phyloP scores from a whole-genome alignment of 2,329 filamentous ascomycete species.

The Moelleriella libera region DNA sequence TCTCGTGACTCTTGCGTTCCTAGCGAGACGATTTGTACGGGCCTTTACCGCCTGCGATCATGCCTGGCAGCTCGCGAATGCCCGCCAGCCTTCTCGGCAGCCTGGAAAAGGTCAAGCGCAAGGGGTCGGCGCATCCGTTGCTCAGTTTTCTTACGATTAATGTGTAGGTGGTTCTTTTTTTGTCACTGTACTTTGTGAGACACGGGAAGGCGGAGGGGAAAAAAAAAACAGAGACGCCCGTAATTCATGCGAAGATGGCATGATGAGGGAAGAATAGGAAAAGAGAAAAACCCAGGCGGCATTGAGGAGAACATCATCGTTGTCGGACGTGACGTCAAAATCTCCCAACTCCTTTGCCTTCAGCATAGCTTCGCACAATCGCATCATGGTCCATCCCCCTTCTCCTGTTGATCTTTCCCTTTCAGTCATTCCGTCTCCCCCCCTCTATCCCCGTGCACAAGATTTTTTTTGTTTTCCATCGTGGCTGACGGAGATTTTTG shows the following conservation, averaged over 20 bases:
- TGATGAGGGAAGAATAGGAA: background rate
- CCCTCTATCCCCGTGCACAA: background rate
- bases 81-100: conserved; percentile 57
- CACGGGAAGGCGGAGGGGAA: background rate
- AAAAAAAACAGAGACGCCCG: background rate
- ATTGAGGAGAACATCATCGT: background rate
- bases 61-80: conserved; percentile 56
- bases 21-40: no score
- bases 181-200: background rate
- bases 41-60: conserved; percentile 14
- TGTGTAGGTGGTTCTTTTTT: conserved; percentile 34
- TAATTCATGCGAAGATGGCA: background rate
- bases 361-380: no score
- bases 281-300: background rate
- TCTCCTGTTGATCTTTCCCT: background rate
- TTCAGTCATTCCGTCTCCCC: background rate
- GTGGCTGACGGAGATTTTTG: background rate
- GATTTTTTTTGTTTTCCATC: background rate
- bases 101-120: conserved; percentile 45
- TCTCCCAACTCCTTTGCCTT: background rate
- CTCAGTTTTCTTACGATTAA: conserved; percentile 57
- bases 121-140: conserved; percentile 31
- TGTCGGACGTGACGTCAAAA: background rate
- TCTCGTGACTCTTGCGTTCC: no score
- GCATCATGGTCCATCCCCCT: no score